A percentile compares a stretch with the other conserved stretches of the same genome.
Conservation (phyloP, 768 basidiomycete species). For the Amanita thiersii region DNA sequence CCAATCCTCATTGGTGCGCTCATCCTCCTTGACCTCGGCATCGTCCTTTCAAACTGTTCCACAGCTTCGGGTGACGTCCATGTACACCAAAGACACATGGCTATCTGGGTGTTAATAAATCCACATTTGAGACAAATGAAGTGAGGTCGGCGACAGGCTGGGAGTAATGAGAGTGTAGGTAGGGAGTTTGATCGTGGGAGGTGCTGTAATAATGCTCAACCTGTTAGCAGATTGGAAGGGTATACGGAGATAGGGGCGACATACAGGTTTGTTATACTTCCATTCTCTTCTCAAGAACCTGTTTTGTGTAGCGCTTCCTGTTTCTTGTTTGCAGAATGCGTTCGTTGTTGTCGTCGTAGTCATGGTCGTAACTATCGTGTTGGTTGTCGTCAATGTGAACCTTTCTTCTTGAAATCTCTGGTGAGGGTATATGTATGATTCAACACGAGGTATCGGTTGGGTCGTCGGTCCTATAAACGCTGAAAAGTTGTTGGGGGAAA, state of each 20-base stretch:
- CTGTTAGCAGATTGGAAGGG: conserved; percentile 10
- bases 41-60: conserved; percentile 28
- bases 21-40: conserved; percentile 26
- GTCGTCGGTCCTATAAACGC: too few species aligned
- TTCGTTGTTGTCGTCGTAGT: too few species aligned
- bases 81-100: conserved; percentile 43
- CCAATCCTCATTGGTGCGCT: conserved; percentile 18
- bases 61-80: conserved; percentile 36
- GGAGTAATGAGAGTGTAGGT: conserved; percentile 34
- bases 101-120: conserved; percentile 37
- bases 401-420: too few species aligned
- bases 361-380: too few species aligned
- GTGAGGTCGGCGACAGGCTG: conserved; percentile 27
- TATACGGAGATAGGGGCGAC: conserved; percentile 11
- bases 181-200: conserved; percentile 37
- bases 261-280: conserved; percentile 32
- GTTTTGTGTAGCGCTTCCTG: too few species aligned
- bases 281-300: conserved; percentile 30
- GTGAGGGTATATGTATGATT: too few species aligned
- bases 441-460: too few species aligned
- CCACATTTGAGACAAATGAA: conserved; percentile 41
- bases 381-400: too few species aligned
- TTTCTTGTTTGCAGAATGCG: too few species aligned
- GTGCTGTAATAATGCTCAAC: conserved; percentile 21
- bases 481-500: too few species aligned